phyloP scores from a whole-genome alignment of 108 stramenopile genomes.

The Schizochytrium sp. region DNA sequence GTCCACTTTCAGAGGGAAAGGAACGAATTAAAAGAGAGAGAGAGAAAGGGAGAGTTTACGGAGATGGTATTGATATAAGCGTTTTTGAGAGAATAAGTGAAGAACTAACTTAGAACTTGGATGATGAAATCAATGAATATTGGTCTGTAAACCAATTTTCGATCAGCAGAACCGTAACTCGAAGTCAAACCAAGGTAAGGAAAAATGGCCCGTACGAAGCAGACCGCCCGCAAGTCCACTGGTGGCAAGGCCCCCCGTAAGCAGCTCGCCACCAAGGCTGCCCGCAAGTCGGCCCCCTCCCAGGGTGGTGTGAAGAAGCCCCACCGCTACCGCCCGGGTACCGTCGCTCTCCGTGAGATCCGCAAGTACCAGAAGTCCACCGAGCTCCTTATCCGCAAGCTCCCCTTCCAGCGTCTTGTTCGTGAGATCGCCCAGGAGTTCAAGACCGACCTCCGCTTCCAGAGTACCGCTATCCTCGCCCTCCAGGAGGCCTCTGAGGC shows the following conservation, averaged over 20 bases:
- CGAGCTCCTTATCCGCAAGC: constrained; percentile 89
- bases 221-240: constrained; percentile 77
- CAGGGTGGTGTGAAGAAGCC: constrained; percentile 79
- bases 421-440: constrained; percentile 66
- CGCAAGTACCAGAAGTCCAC: constrained; percentile 90
- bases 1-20: too few species aligned
- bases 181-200: constrained; percentile 3
- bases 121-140: neutral
- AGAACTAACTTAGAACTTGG: too few species aligned
- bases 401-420: constrained; percentile 91
- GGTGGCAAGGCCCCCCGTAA: constrained; percentile 76
- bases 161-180: neutral
- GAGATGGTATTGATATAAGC: too few species aligned
- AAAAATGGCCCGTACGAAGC: constrained; percentile 78
- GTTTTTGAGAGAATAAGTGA: too few species aligned
- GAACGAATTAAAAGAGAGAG: too few species aligned
- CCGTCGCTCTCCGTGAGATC: constrained; percentile 91
- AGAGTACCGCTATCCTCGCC: constrained; percentile 92
- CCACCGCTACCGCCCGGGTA: constrained; percentile 85
- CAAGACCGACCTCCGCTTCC: constrained; percentile 84
- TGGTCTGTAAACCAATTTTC: too few species aligned
- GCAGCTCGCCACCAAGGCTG: constrained; percentile 72
- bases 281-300: constrained; percentile 75
- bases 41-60: too few species aligned
- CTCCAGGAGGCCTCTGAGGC: constrained; percentile 95